Evolutionary conservation across 2,329 filamentous ascomycete genomes (phyloP), one percentile per base, ranked within the genome.

Genomic region (Microcera coccophila): DNA sequence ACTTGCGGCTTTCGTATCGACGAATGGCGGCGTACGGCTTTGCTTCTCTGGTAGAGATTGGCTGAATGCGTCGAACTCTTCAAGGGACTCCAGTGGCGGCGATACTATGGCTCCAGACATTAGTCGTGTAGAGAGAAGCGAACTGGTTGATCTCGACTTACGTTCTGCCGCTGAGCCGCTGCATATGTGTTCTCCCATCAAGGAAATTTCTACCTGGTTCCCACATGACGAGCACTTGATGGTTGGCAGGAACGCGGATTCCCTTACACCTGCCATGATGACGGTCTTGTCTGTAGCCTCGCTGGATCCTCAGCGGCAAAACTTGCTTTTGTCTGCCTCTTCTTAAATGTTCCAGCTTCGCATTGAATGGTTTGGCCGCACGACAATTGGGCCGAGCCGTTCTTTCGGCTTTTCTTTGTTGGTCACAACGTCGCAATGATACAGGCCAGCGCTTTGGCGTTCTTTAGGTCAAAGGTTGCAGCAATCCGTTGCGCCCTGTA

Each of bases 141-240:
- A n/a, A 10, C 22, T 3, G n/a, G 33, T 41, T 42, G 16, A 36
- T 39, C 39, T 17, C 15, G 29, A 24, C 62, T 52, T 65, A 73
- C 78, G 63, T 58, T 76, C 75, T 58, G 70, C 68, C 66, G 71
- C 60, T 47, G 68, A 60, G 45, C 64, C 69, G 35, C 65, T 64
- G 65, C 90, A 95, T 48, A 87, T 64, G 70, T 95, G 90, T 49
- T 94, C 88, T 48, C 87, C 88, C 84, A 95, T 86, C 64, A 83
- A 73, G 31, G 85, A 84, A 54, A 95, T 93, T 61, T 90, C 84
- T 46, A 95, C 87, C 58, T 90, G 80, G 31, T 72, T 66, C 31
- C 81, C 79, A 62, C 89, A 95, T 69, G 76, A 82, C 40, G 89
- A 94, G 68, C 89, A 95, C 74, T 91, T 95, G 68, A 95, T 87